Percentiles rank a stretch among this genome's conserved stretches.
Conservation (phyloP, 2,329 filamentous ascomycete genomes). For the Colletotrichum cereale region DNA sequence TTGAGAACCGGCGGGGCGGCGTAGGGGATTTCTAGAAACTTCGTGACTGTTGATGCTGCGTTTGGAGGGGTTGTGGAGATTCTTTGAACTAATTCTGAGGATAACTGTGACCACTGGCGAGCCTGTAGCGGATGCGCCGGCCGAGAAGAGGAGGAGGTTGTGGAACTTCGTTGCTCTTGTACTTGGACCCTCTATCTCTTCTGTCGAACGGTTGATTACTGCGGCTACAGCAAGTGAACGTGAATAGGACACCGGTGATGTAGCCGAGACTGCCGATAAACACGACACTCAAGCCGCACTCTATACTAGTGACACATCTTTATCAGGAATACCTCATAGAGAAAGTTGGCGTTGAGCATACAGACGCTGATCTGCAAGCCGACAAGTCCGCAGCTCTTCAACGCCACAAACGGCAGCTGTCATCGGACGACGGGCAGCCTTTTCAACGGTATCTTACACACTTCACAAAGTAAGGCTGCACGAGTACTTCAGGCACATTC, state of each 20-base stretch:
- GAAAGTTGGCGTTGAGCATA: neutral
- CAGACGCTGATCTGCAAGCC: neutral
- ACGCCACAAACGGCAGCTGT: neutral
- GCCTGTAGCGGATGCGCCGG: neutral
- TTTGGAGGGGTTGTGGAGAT: neutral
- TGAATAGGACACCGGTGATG: neutral
- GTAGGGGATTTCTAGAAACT: constrained; percentile 65
- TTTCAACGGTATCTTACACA: neutral
- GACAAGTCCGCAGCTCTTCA: neutral
- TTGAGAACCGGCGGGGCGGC: constrained; percentile 54
- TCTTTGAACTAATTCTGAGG: constrained; percentile 6
- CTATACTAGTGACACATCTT: neutral
- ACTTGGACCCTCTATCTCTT: neutral
- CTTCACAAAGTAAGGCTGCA: neutral
- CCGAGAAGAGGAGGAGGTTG: neutral
- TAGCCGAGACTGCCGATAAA: neutral
- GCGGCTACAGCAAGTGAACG: neutral
- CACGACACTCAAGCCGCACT: neutral
- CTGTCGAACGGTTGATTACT: neutral
- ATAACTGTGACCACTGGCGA: constrained; percentile 17
- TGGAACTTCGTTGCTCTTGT: neutral
- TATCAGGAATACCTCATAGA: neutral
- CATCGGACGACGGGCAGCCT: neutral
- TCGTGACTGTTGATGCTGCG: constrained; percentile 45
- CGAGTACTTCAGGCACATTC: too few species aligned